Evolutionary conservation across 176 grass and related monocot species (phyloP).

Genomic region (Avena eriantha): DNA sequence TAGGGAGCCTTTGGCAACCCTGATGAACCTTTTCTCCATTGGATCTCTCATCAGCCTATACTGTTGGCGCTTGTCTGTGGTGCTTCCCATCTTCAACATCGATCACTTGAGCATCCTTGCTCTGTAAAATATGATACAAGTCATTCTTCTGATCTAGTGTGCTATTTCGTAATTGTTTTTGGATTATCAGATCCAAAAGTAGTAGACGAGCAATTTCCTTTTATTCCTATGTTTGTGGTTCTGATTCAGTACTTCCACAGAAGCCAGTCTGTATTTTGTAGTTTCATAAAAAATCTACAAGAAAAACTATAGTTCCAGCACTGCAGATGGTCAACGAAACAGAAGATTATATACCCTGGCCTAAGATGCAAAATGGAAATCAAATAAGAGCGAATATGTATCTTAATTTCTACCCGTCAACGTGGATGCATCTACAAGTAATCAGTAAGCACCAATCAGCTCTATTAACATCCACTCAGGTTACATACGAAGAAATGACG

Average conservation of each 20-base stretch:
- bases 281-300: background rate
- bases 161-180: background rate
- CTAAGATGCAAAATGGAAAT: slow-evolving; percentile 14
- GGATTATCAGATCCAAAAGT: background rate
- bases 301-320: background rate
- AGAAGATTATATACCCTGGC: background rate
- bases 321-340: background rate
- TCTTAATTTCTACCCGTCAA: background rate
- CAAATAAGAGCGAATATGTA: background rate
- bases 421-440: background rate
- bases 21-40: slow-evolving; percentile 89
- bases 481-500: background rate
- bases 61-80: slow-evolving; percentile 88
- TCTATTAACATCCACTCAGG: background rate
- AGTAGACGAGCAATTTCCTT: background rate
- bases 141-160: background rate
- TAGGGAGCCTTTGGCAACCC: slow-evolving; percentile 75
- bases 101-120: slow-evolving; percentile 97
- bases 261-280: background rate
- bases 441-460: background rate
- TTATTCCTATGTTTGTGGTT: background rate
- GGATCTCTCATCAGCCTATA: slow-evolving; percentile 98
- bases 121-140: slow-evolving; percentile 58
- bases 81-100: slow-evolving; percentile 98
- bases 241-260: background rate